Evolutionary conservation across 495 filamentous ascomycete species (phyloP), one percentile per base, ranked within the genome.

Genomic region (Talaromyces proteolyticus): DNA sequence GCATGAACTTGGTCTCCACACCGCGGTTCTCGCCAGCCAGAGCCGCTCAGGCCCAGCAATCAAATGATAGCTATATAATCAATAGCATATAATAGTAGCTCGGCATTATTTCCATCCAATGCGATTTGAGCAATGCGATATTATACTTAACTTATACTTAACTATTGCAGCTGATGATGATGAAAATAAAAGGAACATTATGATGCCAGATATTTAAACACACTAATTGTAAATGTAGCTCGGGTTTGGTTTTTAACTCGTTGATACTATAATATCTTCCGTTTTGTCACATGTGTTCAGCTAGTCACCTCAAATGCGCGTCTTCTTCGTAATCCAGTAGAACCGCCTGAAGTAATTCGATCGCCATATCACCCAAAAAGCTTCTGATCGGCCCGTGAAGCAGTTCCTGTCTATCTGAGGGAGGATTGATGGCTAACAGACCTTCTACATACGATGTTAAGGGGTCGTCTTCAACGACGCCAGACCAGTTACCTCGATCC

Each of bases 401-500:
- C 23, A 75, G 42, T 4, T 49, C 23, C 24, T 66, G 54, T 12
- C 64, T 60, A 22, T 57, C 50, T 12, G 54, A 37, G 19, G 61
- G 59, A 1, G 68, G 60, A 44, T 59, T 56, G 7, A 72, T 51
- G 8, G 46, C 57, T 11, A 56, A 45, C 11, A 73, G 50, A 11
- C 62, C 64, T 49, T 70, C 67, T 17, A 70, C 53, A 47, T 72
- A 75, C 41, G 72, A 65, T 1, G 53, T 62, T 43, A 75, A 42
- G 1, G 68, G 65, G 20, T 59, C 58, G 43, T 63, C 65, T 40
- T 72, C 67, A 14, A 67, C 43, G 1, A 66, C 62, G 2, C 68
- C 64, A 14, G 62, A 62, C 71, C 71, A 75, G 42, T 75, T 75
- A 4, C 71, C 71, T 5, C 68, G 63, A 42, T 75, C 71, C 22